Evolutionary conservation across 768 basidiomycete genomes (phyloP).

Genomic region (Kwoniella sp.): DNA sequence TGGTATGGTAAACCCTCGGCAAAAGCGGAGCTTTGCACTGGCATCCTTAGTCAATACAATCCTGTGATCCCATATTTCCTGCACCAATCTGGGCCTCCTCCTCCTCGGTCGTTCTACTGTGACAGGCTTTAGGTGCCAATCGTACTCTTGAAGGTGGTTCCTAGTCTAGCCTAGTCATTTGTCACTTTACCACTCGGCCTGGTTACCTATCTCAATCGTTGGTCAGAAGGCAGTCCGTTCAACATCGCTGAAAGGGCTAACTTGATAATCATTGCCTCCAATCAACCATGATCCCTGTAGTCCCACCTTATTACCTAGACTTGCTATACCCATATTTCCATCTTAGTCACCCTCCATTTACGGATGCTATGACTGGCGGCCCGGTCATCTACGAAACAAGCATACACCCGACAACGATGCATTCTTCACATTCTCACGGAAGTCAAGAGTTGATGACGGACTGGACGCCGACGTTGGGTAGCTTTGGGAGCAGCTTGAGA

Average conservation of each 20-base stretch:
- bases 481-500: constrained; percentile 13
- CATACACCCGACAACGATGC: constrained; percentile 13
- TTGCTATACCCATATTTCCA: constrained; percentile 6
- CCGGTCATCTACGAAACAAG: constrained; percentile 33
- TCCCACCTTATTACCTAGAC: constrained; percentile 4
- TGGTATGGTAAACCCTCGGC: not conserved
- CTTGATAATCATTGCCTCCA: not conserved
- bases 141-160: not conserved
- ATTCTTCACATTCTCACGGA: constrained; percentile 18
- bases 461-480: constrained; percentile 28
- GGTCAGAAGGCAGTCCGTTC: not conserved
- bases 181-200: not conserved
- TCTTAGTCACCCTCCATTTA: constrained; percentile 12
- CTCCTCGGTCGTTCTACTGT: not conserved
- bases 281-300: not conserved
- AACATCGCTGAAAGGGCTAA: not conserved
- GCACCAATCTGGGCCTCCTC: too few relatives aligned
- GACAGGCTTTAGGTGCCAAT: not conserved
- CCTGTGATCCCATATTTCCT: too few relatives aligned
- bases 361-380: constrained; percentile 24
- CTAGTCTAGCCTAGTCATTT: not conserved
- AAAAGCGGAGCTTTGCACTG: too few relatives aligned
- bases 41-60: too few relatives aligned
- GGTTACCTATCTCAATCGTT: not conserved
- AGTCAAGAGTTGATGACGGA: constrained; percentile 38